Evolutionary conservation across 371 early-diverging fungal species (phyloP).

Genomic region (Mucor irregularis): DNA sequence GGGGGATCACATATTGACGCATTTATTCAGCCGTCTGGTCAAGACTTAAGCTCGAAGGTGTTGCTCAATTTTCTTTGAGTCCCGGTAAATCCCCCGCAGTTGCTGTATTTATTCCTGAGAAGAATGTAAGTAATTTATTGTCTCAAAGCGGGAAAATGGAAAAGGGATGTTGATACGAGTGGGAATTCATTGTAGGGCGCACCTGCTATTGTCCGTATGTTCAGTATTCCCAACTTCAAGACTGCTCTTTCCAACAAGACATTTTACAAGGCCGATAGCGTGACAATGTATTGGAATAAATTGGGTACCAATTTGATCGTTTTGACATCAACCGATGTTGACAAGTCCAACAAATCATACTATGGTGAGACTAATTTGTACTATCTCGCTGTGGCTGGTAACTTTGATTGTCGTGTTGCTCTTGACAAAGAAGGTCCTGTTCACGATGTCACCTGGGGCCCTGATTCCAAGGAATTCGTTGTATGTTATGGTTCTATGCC

Average conservation of each 20-base stretch:
- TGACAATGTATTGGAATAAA: conserved; percentile 91
- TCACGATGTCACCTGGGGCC: conserved; percentile 95
- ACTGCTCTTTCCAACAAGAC: conserved; percentile 84
- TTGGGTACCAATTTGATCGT: conserved; percentile 90
- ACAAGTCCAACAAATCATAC: conserved; percentile 93
- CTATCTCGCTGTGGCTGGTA: conserved; percentile 89
- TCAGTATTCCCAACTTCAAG: conserved; percentile 73
- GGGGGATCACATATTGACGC: neutral
- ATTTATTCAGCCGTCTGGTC: conserved; percentile 42
- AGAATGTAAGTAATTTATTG: conserved; percentile 47
- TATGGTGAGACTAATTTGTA: conserved; percentile 94
- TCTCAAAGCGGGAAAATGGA: neutral
- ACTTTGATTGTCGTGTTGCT: conserved; percentile 88
- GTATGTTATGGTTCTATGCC: conserved; percentile 96
- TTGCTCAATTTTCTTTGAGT: conserved; percentile 83
- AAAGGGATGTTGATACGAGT: neutral
- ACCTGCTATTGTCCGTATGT: conserved; percentile 83
- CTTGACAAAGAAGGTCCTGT: conserved; percentile 92
- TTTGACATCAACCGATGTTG: conserved; percentile 92
- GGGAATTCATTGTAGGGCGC: conserved; percentile 46
- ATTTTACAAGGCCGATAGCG: conserved; percentile 92
- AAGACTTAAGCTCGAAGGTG: conserved; percentile 76
- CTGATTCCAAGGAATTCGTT: conserved; percentile 92
- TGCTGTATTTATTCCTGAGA: conserved; percentile 88
- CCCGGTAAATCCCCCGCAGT: conserved; percentile 84